Evolutionary conservation across 1,139 yeast species (phyloP).

Genomic region (Candida gigantensis): DNA sequence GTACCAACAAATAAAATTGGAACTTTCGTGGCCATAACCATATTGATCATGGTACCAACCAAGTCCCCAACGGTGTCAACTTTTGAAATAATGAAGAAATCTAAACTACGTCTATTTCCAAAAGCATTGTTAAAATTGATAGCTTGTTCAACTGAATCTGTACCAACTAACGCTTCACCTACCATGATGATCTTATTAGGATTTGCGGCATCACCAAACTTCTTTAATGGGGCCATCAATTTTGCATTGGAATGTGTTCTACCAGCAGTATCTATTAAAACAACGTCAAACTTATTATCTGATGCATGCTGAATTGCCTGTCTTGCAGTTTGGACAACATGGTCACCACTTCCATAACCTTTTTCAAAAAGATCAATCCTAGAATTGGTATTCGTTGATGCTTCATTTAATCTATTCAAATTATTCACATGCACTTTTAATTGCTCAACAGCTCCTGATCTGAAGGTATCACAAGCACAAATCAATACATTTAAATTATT

Average conservation of each 20-base stretch:
- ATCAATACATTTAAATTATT: constrained; percentile 84
- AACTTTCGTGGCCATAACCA: constrained; percentile 95
- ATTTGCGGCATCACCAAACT: constrained; percentile 92
- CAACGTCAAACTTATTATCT: constrained; percentile 69
- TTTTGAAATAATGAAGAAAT: constrained; percentile 90
- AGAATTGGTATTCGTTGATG: constrained; percentile 39
- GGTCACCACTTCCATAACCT: constrained; percentile 95
- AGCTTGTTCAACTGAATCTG: constrained; percentile 96
- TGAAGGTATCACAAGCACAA: constrained; percentile 96
- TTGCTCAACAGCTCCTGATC: constrained; percentile 98
- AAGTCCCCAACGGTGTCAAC: constrained; percentile 98
- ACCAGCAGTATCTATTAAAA: constrained; percentile 95
- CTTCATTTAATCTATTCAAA: constrained; percentile 52
- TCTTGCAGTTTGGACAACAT: constrained; percentile 91
- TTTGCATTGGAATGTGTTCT: constrained; percentile 95
- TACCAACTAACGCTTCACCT: constrained; percentile 96
- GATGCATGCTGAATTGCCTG: constrained; percentile 78
- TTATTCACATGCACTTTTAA: constrained; percentile 90
- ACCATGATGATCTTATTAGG: constrained; percentile 98
- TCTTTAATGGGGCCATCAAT: constrained; percentile 92
- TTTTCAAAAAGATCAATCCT: constrained; percentile 84
- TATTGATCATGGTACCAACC: constrained; percentile 95
- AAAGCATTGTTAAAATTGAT: constrained; percentile 89
- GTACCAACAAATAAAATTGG: constrained; percentile 96
- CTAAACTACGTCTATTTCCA: constrained; percentile 78